Conservation (phyloP, 805 yeast genomes). For the Komagataella pseudopastoris region DNA sequence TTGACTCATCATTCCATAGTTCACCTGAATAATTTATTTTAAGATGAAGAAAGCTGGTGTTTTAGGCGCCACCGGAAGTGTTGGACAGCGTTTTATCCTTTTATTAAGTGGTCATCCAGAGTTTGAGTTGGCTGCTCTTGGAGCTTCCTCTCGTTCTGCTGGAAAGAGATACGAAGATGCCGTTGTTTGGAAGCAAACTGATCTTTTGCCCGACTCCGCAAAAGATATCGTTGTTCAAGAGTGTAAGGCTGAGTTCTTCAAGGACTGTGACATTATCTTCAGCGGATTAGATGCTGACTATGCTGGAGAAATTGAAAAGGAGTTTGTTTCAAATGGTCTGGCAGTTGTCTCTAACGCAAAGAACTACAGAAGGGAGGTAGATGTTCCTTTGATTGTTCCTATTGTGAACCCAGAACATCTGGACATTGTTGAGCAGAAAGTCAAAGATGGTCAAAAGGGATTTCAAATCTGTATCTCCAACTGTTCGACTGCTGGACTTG, state of each 20-base stretch:
- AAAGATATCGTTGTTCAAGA: conserved; percentile 54
- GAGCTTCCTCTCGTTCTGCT: conserved; percentile 91
- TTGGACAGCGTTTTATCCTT: conserved; percentile 90
- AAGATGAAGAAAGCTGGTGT: conserved; percentile 54
- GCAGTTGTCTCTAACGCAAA: conserved; percentile 90
- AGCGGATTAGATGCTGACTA: conserved; percentile 88
- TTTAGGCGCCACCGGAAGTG: conserved; percentile 95
- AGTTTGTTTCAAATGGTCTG: conserved; percentile 67
- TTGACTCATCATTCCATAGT: not conserved
- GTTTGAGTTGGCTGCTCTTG: conserved; percentile 71
- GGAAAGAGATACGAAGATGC: conserved; percentile 82
- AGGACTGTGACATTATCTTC: conserved; percentile 86
- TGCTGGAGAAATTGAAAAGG: conserved; percentile 88
- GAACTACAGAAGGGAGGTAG: conserved; percentile 78
- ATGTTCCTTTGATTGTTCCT: conserved; percentile 91
- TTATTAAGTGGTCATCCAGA: conserved; percentile 80
- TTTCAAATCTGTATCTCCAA: conserved; percentile 90
- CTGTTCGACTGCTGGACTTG: conserved; percentile 93
- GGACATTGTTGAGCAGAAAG: conserved; percentile 48
- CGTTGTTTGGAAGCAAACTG: conserved; percentile 89
- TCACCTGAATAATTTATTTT: not conserved
- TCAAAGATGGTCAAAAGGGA: conserved; percentile 45
- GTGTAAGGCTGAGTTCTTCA: conserved; percentile 66
- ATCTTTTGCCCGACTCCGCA: conserved; percentile 58
- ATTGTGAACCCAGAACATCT: conserved; percentile 90